Conservation (phyloP, 305 asterid species). For the Lippia alba region DNA sequence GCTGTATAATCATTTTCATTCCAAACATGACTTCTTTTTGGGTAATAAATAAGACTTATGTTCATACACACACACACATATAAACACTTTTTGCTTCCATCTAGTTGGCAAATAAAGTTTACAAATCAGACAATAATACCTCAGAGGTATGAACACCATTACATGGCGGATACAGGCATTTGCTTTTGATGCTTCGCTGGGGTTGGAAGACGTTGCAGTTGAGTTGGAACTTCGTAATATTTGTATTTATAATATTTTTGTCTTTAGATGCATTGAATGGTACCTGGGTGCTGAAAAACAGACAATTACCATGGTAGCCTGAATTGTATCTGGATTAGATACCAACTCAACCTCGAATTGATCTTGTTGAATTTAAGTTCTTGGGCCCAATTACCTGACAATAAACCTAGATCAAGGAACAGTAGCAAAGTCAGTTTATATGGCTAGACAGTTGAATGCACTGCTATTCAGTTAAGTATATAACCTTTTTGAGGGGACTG, state of each 20-base stretch:
- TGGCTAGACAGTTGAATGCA: slow-evolving; percentile 23
- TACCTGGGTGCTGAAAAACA: slow-evolving; percentile 16
- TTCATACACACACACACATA: background rate
- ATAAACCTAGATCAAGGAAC: background rate
- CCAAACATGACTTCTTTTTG: too few species aligned
- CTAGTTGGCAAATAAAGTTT: background rate
- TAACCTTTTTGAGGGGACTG: slow-evolving; percentile 8
- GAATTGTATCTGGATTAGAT: slow-evolving; percentile 3
- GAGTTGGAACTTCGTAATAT: slow-evolving; percentile 22
- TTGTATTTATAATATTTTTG: background rate
- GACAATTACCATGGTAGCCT: slow-evolving; percentile 1
- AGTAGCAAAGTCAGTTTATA: background rate
- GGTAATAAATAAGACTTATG: too few species aligned
- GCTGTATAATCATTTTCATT: background rate
- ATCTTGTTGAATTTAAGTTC: slow-evolving; percentile 7
- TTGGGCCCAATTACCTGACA: background rate
- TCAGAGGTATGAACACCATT: slow-evolving; percentile 17
- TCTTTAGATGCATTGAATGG: background rate
- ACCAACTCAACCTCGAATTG: background rate
- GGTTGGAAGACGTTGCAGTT: slow-evolving; percentile 22
- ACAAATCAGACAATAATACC: background rate
- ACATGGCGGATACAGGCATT: slow-evolving; percentile 18
- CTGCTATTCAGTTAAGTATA: slow-evolving; percentile 7
- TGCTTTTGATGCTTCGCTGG: slow-evolving; percentile 23
- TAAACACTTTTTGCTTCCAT: background rate